Evolutionary conservation across 2,329 filamentous ascomycete genomes (phyloP).

Genomic region (Sarocladiaceae sp.): DNA sequence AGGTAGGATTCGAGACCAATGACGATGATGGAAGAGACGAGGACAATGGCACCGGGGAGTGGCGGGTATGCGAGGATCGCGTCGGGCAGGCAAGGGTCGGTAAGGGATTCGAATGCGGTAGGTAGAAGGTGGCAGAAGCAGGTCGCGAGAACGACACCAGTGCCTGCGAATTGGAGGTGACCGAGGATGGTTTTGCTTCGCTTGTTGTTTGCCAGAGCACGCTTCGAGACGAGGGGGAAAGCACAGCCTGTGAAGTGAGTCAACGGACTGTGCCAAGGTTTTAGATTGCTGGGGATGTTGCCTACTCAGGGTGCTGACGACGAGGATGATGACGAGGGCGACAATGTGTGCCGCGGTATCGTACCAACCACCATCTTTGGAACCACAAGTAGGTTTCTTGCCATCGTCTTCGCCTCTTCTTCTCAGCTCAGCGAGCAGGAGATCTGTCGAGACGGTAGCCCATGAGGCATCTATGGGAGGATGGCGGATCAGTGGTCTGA

Average conservation of each 20-base stretch:
- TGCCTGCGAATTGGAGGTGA: slow-evolving; percentile 69
- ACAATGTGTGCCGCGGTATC: slow-evolving; percentile 62
- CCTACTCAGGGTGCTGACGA: slow-evolving; percentile 52
- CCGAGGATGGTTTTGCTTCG: slow-evolving; percentile 49
- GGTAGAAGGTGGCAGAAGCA: slow-evolving; percentile 74
- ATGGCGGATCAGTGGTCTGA: not conserved
- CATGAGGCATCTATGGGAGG: slow-evolving; percentile 26
- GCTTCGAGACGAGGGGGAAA: slow-evolving; percentile 59
- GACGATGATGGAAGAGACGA: slow-evolving; percentile 75
- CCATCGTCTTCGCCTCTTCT: slow-evolving; percentile 34
- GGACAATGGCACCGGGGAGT: slow-evolving; percentile 74
- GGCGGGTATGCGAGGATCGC: slow-evolving; percentile 79
- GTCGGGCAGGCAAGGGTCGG: slow-evolving; percentile 64
- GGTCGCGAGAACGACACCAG: slow-evolving; percentile 78
- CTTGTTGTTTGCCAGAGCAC: slow-evolving; percentile 41
- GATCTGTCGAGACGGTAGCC: slow-evolving; percentile 45
- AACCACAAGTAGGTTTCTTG: slow-evolving; percentile 45
- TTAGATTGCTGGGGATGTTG: not conserved
- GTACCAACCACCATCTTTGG: slow-evolving; percentile 48
- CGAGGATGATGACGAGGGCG: slow-evolving; percentile 60
- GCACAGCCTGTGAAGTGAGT: slow-evolving; percentile 45
- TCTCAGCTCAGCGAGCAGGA: slow-evolving; percentile 46
- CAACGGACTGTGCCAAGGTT: not conserved
- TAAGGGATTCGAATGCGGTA: slow-evolving; percentile 60
- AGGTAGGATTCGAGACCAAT: slow-evolving; percentile 86